Evolutionary conservation across 306 rosid genomes (phyloP).

Genomic region (Rubus idaeus): DNA sequence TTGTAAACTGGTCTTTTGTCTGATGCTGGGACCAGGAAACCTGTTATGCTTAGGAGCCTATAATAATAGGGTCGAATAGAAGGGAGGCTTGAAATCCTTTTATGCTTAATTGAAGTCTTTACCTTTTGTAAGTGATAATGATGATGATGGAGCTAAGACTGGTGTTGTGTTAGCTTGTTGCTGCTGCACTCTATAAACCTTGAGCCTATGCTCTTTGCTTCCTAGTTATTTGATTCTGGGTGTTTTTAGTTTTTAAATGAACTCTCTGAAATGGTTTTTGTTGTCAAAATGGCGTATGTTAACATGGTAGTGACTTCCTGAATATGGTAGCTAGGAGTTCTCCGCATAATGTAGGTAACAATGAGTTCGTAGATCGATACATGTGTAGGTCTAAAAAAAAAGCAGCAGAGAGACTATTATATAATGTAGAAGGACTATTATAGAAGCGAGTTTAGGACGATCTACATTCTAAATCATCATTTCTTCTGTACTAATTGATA

Average conservation of each 20-base stretch:
- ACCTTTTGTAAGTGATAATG: slow-evolving; percentile 3
- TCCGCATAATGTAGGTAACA: background rate
- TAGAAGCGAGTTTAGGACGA: too few species aligned
- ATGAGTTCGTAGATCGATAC: too few species aligned
- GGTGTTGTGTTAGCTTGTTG: background rate
- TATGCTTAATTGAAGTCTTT: slow-evolving; percentile 9
- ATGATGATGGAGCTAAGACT: background rate
- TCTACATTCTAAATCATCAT: too few species aligned
- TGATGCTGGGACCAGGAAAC: slow-evolving; percentile 34
- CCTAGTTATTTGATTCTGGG: background rate
- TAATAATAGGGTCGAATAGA: background rate
- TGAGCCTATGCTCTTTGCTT: background rate
- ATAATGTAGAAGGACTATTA: too few species aligned
- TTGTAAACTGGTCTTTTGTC: slow-evolving; percentile 98
- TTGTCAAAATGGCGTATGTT: background rate
- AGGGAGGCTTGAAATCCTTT: slow-evolving; percentile 4
- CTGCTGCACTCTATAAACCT: background rate
- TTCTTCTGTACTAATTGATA: too few species aligned
- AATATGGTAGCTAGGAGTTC: background rate
- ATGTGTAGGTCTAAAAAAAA: background rate
- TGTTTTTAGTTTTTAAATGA: background rate
- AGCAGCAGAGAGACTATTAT: background rate
- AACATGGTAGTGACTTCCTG: background rate
- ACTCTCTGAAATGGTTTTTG: background rate
- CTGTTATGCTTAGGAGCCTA: background rate